A percentile compares a stretch with the other conserved stretches of the same genome.
These are phyloP conservation scores for Colletotrichum acutatum DNA, from an alignment of 2,329 filamentous ascomycete species.

Conservation along the genomic window DNA sequence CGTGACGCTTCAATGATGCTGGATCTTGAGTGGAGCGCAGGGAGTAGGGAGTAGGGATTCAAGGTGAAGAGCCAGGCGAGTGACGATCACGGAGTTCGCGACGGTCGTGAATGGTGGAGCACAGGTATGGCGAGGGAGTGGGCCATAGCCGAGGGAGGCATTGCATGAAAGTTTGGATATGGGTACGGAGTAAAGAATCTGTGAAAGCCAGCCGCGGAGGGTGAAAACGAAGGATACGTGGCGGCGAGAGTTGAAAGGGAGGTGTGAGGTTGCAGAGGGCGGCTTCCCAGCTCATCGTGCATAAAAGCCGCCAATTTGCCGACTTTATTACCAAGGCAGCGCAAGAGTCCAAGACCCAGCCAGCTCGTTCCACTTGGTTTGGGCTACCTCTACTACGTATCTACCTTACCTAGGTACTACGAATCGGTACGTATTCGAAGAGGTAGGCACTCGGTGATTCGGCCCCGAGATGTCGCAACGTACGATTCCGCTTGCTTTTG, in stretches of 20 bases:
- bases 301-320: slow-evolving; percentile 14
- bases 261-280: background rate
- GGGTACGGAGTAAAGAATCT: too few relatives aligned
- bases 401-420: too few relatives aligned
- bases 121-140: background rate
- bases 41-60: background rate
- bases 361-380: background rate
- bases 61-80: background rate
- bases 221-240: background rate
- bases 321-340: background rate
- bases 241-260: background rate
- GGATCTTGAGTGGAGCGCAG: background rate
- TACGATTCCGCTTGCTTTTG: slow-evolving; percentile 13
- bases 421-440: too few relatives aligned
- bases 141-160: too few relatives aligned
- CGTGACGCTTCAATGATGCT: background rate
- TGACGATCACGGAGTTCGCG: background rate
- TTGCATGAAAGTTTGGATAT: too few relatives aligned
- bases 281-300: slow-evolving; percentile 2
- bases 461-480: background rate
- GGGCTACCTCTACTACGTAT: too few relatives aligned
- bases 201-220: too few relatives aligned
- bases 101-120: background rate
- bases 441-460: background rate
- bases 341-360: background rate